These are phyloP conservation scores for Tricholoma terreum DNA, from an alignment of 768 basidiomycete species.

Conservation along the genomic window DNA sequence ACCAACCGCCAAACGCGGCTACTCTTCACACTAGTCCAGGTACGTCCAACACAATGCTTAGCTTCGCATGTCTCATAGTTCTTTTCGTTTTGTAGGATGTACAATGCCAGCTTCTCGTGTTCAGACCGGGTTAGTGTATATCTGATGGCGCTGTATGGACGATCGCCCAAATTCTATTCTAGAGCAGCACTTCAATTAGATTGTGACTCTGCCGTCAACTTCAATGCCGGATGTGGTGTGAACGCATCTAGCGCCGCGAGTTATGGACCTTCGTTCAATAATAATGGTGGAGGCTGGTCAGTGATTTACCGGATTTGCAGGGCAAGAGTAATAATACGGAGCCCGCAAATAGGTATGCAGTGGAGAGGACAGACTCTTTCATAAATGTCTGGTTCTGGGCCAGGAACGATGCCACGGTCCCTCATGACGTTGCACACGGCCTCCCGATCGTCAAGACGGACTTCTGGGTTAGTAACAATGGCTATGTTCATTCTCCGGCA, in stretches of 20 bases:
- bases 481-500: neutral
- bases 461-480: conserved; percentile 44
- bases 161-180: conserved; percentile 9
- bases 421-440: conserved; percentile 45
- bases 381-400: conserved; percentile 78
- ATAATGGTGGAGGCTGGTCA: conserved; percentile 61
- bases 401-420: conserved; percentile 44
- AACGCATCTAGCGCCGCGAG: conserved; percentile 36
- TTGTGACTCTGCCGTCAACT: conserved; percentile 46
- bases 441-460: conserved; percentile 39
- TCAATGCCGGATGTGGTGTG: conserved; percentile 60
- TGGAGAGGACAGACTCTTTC: conserved; percentile 52
- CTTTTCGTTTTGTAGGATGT: conserved; percentile 39
- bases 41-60: conserved; percentile 38
- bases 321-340: neutral
- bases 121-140: conserved; percentile 42
- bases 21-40: conserved; percentile 36
- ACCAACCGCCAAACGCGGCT: conserved; percentile 33
- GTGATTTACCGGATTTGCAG: neutral
- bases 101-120: conserved; percentile 47
- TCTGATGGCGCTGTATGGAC: conserved; percentile 31
- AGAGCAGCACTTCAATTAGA: conserved; percentile 40
- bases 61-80: conserved; percentile 21
- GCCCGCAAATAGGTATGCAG: conserved; percentile 48
- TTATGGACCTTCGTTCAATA: conserved; percentile 59